phyloP scores from a whole-genome alignment of 1,139 yeast species.

The Meyerozyma guilliermondii region DNA sequence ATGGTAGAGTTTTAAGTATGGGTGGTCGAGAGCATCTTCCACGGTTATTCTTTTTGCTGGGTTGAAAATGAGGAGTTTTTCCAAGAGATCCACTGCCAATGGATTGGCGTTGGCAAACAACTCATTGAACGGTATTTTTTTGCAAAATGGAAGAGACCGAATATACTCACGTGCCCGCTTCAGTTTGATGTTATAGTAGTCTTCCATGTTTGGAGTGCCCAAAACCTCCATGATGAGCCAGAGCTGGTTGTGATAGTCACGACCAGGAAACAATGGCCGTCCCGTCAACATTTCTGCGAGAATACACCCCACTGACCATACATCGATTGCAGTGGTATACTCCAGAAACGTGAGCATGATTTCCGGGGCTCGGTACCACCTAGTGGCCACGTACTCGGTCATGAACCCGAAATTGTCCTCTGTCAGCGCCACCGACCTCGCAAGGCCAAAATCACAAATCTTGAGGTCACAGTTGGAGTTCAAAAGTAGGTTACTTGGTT shows the following conservation, averaged over 20 bases:
- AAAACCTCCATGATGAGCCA: constrained; percentile 80
- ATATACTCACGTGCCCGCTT: constrained; percentile 86
- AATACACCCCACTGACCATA: constrained; percentile 97
- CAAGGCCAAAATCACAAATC: constrained; percentile 92
- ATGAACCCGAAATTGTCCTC: constrained; percentile 63
- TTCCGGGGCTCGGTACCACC: constrained; percentile 98
- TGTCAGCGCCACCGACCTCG: constrained; percentile 45
- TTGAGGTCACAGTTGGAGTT: constrained; percentile 93
- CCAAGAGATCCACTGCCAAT: constrained; percentile 70
- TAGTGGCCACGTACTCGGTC: constrained; percentile 96
- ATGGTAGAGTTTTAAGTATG: constrained; percentile 74
- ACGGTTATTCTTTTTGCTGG: constrained; percentile 77
- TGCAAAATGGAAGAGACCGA: constrained; percentile 62
- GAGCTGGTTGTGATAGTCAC: constrained; percentile 88
- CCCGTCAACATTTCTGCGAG: constrained; percentile 88
- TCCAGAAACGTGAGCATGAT: constrained; percentile 92
- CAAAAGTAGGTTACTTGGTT: constrained; percentile 81
- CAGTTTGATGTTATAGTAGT: constrained; percentile 73
- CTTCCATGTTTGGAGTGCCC: constrained; percentile 87
- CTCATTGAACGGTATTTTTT: constrained; percentile 48
- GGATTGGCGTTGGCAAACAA: constrained; percentile 59
- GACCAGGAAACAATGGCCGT: constrained; percentile 88
- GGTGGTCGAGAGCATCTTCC: constrained; percentile 76
- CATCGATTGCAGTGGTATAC: constrained; percentile 91
- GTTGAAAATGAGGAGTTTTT: constrained; percentile 71